These are phyloP conservation scores for Zancudomyces culisetae DNA, from an alignment of 371 early-diverging fungal species.

Conservation along the genomic window DNA sequence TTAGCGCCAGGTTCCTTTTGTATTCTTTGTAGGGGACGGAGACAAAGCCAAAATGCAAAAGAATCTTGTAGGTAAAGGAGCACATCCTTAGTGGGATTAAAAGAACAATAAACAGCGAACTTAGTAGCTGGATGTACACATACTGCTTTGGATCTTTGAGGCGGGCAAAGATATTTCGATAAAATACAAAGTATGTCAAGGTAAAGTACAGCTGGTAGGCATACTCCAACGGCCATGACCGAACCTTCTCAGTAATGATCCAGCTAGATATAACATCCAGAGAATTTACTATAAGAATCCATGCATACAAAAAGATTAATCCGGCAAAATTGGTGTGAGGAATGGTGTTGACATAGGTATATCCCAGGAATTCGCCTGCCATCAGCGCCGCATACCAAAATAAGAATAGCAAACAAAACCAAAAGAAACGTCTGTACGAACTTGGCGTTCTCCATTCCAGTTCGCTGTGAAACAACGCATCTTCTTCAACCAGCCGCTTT, in stretches of 20 bases:
- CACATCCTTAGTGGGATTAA: conserved; percentile 55
- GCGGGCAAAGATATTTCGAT: conserved; percentile 51
- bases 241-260: conserved; percentile 36
- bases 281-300: conserved; percentile 44
- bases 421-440: conserved; percentile 47
- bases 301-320: conserved; percentile 46
- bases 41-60: conserved; percentile 25
- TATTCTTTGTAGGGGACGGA: conserved; percentile 40
- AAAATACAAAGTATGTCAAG: conserved; percentile 59
- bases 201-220: conserved; percentile 50
- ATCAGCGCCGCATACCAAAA: conserved; percentile 40
- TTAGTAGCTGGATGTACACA: conserved; percentile 37
- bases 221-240: conserved; percentile 43
- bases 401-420: conserved; percentile 45
- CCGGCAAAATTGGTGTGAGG: conserved; percentile 38
- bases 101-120: conserved; percentile 50
- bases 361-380: conserved; percentile 48
- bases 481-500: conserved; percentile 23
- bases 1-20: conserved; percentile 38
- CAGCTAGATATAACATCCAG: conserved; percentile 41
- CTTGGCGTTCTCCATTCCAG: conserved; percentile 37
- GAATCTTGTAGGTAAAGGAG: conserved; percentile 23
- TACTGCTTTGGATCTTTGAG: conserved; percentile 43
- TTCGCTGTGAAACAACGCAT: conserved; percentile 18
- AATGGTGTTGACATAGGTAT: conserved; percentile 29